These are phyloP conservation scores for peach (Prunus persica) DNA, from an alignment of 306 rosid genomes.

Conservation along the genomic window Prunus_persica_NCBIv2 NC_034011.1:20773501-20774000, in stretches of 20 bases:
- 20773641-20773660: slow-evolving; percentile 54
- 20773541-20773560: slow-evolving; percentile 69
- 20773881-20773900: neutral
- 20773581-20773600: slow-evolving; percentile 24
- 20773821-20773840: slow-evolving; percentile 7
- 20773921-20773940: slow-evolving; percentile 24
- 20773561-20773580: slow-evolving; percentile 27
- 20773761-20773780: slow-evolving; percentile 47
- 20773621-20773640: slow-evolving; percentile 26
- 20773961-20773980: slow-evolving; percentile 10
- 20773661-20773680: slow-evolving; percentile 84
- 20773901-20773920: slow-evolving; percentile 6
- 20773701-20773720: slow-evolving; percentile 61
- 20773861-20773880: slow-evolving; percentile 33
- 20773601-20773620: slow-evolving; percentile 38
- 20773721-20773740: slow-evolving; percentile 18
- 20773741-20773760: slow-evolving; percentile 50
- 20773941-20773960: neutral
- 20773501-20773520: slow-evolving; percentile 94
- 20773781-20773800: slow-evolving; percentile 43
- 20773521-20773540: slow-evolving; percentile 68
- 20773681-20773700: slow-evolving; percentile 94
- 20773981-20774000: slow-evolving; percentile 12
- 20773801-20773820: slow-evolving; percentile 26
- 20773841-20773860: neutral